Conservation (phyloP, 441 rosid species). For the Adansonia gregorii region DNA sequence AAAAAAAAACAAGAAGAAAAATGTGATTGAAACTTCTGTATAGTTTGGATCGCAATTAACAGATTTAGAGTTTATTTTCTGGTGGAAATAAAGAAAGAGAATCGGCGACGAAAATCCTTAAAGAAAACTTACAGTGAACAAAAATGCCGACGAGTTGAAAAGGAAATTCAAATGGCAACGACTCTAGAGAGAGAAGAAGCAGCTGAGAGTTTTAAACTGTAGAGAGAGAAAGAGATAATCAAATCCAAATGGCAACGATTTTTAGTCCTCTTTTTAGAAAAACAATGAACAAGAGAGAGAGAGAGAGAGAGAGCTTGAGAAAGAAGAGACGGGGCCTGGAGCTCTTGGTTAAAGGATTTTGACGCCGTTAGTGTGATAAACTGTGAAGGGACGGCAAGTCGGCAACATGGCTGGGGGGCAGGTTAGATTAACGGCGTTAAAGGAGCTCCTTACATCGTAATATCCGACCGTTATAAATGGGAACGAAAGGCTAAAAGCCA, state of each 20-base stretch:
- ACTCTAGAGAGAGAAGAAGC: constrained; percentile 18
- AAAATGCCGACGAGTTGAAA: constrained; percentile 30
- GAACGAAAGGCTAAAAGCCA: constrained; percentile 24
- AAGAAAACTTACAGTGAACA: constrained; percentile 21
- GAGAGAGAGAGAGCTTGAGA: background rate
- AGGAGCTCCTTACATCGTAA: constrained; percentile 22
- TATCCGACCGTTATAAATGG: constrained; percentile 39
- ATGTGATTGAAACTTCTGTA: constrained; percentile 20
- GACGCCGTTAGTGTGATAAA: constrained; percentile 15
- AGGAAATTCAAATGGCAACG: constrained; percentile 27
- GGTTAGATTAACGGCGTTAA: constrained; percentile 30
- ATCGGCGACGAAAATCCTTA: background rate
- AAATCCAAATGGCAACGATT: constrained; percentile 29
- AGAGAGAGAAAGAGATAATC: constrained; percentile 20
- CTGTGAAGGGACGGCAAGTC: constrained; percentile 8
- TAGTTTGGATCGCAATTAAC: constrained; percentile 12
- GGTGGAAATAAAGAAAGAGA: background rate
- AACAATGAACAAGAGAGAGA: constrained; percentile 9
- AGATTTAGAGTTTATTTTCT: background rate
- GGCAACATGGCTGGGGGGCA: background rate
- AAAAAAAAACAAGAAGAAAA: constrained; percentile 24
- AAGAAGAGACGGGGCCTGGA: constrained; percentile 9
- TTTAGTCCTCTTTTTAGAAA: constrained; percentile 3
- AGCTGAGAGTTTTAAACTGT: background rate
- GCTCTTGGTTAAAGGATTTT: background rate